Evolutionary conservation across 768 basidiomycete genomes (phyloP).

Genomic region (Strobilomyces dryophilus): DNA sequence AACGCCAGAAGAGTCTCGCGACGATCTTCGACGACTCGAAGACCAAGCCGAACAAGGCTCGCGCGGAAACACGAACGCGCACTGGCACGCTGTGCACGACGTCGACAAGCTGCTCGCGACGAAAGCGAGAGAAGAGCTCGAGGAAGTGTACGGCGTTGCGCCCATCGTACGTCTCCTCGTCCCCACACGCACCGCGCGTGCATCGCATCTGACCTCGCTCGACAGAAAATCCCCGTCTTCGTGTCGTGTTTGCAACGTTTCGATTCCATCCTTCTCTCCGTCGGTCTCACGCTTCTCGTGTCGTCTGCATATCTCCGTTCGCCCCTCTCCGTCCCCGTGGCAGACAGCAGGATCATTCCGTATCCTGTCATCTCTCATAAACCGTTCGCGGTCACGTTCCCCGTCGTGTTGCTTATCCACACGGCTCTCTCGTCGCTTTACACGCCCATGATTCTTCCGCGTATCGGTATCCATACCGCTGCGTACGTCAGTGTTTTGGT

Average conservation of each 20-base stretch:
- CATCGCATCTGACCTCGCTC: conserved; percentile 2
- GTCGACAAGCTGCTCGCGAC: conserved; percentile 60
- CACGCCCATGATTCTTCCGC: conserved; percentile 61
- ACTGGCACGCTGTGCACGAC: conserved; percentile 55
- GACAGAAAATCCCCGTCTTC: conserved; percentile 72
- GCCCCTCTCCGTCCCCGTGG: conserved; percentile 35
- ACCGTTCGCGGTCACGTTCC: conserved; percentile 38
- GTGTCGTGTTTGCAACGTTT: conserved; percentile 73
- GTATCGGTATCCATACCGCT: conserved; percentile 70
- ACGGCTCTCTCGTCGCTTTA: conserved; percentile 58
- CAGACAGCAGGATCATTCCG: conserved; percentile 13
- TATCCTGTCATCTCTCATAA: conserved; percentile 29
- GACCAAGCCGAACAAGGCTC: conserved; percentile 8
- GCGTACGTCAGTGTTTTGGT: conserved; percentile 68
- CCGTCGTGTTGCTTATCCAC: conserved; percentile 46
- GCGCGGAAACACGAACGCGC: conserved; percentile 1
- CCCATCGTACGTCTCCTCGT: conserved; percentile 55
- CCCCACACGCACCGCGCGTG: not conserved
- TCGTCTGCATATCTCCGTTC: conserved; percentile 60
- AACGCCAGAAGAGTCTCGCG: conserved; percentile 6
- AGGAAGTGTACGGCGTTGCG: conserved; percentile 76
- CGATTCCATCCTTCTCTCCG: conserved; percentile 65
- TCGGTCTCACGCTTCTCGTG: conserved; percentile 54
- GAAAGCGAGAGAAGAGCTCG: conserved; percentile 69
- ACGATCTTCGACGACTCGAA: conserved; percentile 20